Evolutionary conservation across 1,284 basidiomycete species (phyloP).

Genomic region (Coniferiporia weirii): DNA sequence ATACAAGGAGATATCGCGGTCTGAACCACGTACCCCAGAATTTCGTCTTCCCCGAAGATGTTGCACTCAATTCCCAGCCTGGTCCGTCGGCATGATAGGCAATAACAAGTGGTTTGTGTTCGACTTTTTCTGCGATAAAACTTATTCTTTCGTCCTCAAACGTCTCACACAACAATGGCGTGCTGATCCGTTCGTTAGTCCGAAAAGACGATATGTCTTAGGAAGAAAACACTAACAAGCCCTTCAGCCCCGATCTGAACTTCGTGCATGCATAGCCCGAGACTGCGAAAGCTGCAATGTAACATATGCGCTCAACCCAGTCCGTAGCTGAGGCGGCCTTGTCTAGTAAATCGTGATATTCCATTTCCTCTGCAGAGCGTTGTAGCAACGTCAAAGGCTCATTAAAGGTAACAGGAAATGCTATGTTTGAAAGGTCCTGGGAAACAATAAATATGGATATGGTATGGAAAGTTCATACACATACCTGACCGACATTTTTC

Average conservation of each 20-base stretch:
- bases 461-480: conserved; percentile 7
- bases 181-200: conserved; percentile 39
- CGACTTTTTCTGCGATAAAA: conserved; percentile 86
- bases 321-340: conserved; percentile 62
- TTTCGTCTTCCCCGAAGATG: conserved; percentile 76
- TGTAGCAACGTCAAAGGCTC: conserved; percentile 83
- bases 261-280: conserved; percentile 80
- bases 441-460: not conserved
- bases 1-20: conserved; percentile 11
- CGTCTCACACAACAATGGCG: conserved; percentile 85
- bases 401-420: conserved; percentile 85
- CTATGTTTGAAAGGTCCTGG: conserved; percentile 81
- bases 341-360: conserved; percentile 69
- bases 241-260: conserved; percentile 76
- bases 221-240: conserved; percentile 57
- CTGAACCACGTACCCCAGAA: conserved; percentile 68
- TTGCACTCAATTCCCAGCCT: conserved; percentile 69
- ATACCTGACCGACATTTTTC: conserved; percentile 89
- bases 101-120: conserved; percentile 79
- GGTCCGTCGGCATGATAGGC: conserved; percentile 80
- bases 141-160: conserved; percentile 78
- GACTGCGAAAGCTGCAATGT: conserved; percentile 79
- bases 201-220: conserved; percentile 1
- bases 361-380: conserved; percentile 76
- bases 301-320: conserved; percentile 67